Conservation (phyloP, 768 basidiomycete species). For the Boletales sp. region DNA sequence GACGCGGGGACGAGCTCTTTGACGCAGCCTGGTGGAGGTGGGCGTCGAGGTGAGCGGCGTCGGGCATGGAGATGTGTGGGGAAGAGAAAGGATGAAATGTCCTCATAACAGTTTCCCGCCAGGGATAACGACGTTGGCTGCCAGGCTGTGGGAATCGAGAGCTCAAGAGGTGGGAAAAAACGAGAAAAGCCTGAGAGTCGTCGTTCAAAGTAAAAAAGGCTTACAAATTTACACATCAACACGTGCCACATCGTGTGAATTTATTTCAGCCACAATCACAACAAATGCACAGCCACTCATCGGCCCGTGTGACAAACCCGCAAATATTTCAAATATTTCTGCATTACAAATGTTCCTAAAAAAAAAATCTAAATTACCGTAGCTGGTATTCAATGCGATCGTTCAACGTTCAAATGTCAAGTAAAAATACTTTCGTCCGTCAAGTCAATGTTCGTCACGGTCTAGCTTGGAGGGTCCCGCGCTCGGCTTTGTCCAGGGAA, state of each 20-base stretch:
- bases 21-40: slow-evolving; percentile 30
- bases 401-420: slow-evolving; percentile 13
- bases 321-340: not conserved
- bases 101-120: slow-evolving; percentile 43
- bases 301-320: not conserved
- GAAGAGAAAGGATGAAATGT: slow-evolving; percentile 42
- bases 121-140: slow-evolving; percentile 35
- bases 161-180: slow-evolving; percentile 47
- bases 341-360: slow-evolving; percentile 20
- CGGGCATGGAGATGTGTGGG: slow-evolving; percentile 40
- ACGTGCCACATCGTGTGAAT: slow-evolving; percentile 31
- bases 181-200: slow-evolving; percentile 27
- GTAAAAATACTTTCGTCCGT: slow-evolving; percentile 18
- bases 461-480: slow-evolving; percentile 42
- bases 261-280: slow-evolving; percentile 15
- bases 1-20: slow-evolving; percentile 47
- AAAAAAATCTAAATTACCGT: slow-evolving; percentile 16
- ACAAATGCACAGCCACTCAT: slow-evolving; percentile 7
- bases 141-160: slow-evolving; percentile 44
- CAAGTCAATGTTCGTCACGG: slow-evolving; percentile 3
- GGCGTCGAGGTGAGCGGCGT: slow-evolving; percentile 33
- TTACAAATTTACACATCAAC: slow-evolving; percentile 25
- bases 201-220: slow-evolving; percentile 13
- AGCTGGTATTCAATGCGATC: not conserved
- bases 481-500: slow-evolving; percentile 31